Base-by-base conservation (phyloP, 169 alveolate species). In the Cryptosporidium baileyi region DNA sequence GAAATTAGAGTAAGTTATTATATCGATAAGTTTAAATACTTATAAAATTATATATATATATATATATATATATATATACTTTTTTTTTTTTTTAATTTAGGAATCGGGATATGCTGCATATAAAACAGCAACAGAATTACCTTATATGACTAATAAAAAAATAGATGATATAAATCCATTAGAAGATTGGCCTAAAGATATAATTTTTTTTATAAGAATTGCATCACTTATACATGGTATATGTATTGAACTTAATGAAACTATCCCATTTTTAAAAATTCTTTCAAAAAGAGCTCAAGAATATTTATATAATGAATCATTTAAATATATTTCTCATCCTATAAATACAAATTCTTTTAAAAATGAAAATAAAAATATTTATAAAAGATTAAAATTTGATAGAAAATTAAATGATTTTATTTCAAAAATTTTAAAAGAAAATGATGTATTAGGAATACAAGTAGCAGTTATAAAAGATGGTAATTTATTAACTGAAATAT, bases 151-250 rank as follows among this genome's bases (percentile, higher is more conserved):
- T 54, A 85, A 67, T 49, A 62, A 60, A 32, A 80, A 82, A 5
- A 88, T 74, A 28, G 22, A 61, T 9, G 81, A 88, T 30, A 80
- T 82, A 28, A 91, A 89, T 61, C 93, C 95, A 3, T 67, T 92
- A 22, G 93, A 91, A 44, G 94, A 91, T 80, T 92, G 94, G 91
- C 96, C 96, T 13, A 89, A 80, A 36, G 96, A 93, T 80, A 81
- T 93, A 47, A 89, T 93, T 28, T 90, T 92, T 62, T 93, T 91
- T 80, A 89, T 93, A 32, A 89, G 96, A 61, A 93, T 93, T 34
- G 93, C 93, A 36, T 91, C 96, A 3, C 88, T 93, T 43, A 88
- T 93, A 51, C 94, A 92, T 80, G 95, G 96, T 6, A 91, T 93
- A 80, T 91, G 93, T 45, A 80, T 88, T 2, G 94, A 93, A 74